A percentile compares a stretch with the other conserved stretches of the same genome.
Conservation (phyloP, 75 land plant genomes). For the Sequoia sempervirens region DNA sequence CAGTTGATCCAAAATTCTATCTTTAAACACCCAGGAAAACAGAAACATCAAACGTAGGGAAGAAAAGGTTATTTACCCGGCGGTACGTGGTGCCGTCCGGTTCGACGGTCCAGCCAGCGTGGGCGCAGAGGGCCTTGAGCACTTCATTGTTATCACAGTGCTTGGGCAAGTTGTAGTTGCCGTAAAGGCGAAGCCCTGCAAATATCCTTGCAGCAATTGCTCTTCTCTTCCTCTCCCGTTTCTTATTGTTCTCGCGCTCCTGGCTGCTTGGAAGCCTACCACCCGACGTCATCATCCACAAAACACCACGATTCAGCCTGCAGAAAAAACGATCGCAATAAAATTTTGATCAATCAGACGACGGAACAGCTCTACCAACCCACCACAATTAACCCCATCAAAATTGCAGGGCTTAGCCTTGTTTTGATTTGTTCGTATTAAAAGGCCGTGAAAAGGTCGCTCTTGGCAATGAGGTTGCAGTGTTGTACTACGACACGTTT, state of each 20-base stretch:
- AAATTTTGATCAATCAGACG: too few relatives aligned
- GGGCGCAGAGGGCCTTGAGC: conserved; percentile 22
- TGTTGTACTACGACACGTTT: too few relatives aligned
- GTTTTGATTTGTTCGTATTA: too few relatives aligned
- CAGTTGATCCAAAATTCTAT: too few relatives aligned
- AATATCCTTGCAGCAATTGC: conserved; percentile 23
- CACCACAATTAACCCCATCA: too few relatives aligned
- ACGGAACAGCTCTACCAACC: too few relatives aligned
- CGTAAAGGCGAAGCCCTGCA: conserved; percentile 21
- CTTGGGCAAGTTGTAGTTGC: conserved; percentile 25
- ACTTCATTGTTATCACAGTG: conserved; percentile 29
- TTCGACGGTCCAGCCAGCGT: conserved; percentile 25
- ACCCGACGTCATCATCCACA: conserved; percentile 14
- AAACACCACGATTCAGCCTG: neutral
- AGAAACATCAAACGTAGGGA: too few relatives aligned
- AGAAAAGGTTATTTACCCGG: neutral
- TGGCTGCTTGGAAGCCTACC: conserved; percentile 15
- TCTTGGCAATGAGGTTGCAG: too few relatives aligned
- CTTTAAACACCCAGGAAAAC: too few relatives aligned
- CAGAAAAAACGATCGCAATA: too few relatives aligned
- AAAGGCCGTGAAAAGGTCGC: too few relatives aligned
- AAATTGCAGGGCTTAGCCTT: too few relatives aligned
- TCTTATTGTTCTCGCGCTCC: conserved; percentile 28
- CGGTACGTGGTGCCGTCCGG: conserved; percentile 22
- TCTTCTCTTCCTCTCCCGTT: conserved; percentile 18